Evolutionary conservation across 2,329 filamentous ascomycete species (phyloP).

Genomic region (Colletotrichum plurivorum): DNA sequence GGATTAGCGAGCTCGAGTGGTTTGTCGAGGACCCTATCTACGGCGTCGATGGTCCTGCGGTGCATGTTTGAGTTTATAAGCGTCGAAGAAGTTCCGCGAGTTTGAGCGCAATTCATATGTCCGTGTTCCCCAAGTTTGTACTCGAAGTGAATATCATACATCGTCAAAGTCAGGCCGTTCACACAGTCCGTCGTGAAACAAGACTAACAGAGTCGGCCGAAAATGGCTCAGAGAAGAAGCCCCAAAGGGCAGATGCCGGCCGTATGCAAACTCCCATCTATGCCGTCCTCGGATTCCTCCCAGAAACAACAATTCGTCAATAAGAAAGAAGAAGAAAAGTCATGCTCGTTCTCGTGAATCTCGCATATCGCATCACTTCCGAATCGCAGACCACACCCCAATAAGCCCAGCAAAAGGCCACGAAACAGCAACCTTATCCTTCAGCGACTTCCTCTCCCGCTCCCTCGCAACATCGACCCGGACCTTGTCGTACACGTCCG

Average conservation of each 20-base stretch:
- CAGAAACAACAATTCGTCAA: no score
- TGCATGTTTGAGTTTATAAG: constrained; percentile 4
- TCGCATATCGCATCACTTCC: constrained; percentile 10
- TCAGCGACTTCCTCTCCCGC: constrained; percentile 6
- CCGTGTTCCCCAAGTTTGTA: neutral
- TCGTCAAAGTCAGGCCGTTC: neutral
- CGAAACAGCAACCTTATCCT: constrained; percentile 29
- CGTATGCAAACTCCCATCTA: neutral
- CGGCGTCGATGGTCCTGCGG: constrained; percentile 32
- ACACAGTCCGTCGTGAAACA: neutral
- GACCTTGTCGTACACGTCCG: constrained; percentile 78
- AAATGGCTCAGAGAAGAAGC: neutral
- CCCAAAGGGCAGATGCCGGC: neutral
- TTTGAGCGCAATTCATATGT: neutral
- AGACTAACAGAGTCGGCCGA: neutral
- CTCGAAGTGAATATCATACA: constrained; percentile 1
- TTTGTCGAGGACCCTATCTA: constrained; percentile 43
- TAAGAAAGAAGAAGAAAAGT: neutral
- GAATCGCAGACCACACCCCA: constrained; percentile 39
- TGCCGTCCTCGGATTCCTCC: no score
- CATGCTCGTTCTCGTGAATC: neutral
- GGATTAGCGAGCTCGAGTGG: constrained; percentile 36
- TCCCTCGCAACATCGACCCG: constrained; percentile 54
- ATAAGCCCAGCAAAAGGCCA: constrained; percentile 40
- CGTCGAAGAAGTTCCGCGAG: no score